Conservation (phyloP, 768 basidiomycete genomes). For the Mycena latifolia region DNA sequence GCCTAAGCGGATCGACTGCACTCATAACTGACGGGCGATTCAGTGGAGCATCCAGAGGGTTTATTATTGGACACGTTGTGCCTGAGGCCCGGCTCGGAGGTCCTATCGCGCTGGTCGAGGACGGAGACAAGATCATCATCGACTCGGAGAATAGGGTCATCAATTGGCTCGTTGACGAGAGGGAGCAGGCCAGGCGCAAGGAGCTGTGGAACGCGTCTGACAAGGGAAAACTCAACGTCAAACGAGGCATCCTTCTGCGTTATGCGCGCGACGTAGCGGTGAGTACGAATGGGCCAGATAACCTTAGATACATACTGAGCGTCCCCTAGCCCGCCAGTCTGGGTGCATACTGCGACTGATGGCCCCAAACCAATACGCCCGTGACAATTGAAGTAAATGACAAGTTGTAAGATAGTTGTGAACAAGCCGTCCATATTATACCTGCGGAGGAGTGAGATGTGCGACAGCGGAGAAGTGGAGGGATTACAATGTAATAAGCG, state of each 20-base stretch:
- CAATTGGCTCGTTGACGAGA: constrained; percentile 79
- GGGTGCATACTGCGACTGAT: constrained; percentile 86
- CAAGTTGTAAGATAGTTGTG: constrained; percentile 27
- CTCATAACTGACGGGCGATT: constrained; percentile 93
- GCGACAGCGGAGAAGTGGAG: background rate
- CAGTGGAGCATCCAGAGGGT: constrained; percentile 78
- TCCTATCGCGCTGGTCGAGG: constrained; percentile 88
- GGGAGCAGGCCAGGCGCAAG: constrained; percentile 70
- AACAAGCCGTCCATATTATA: constrained; percentile 17
- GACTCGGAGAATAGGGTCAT: constrained; percentile 76
- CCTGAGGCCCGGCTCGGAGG: constrained; percentile 82
- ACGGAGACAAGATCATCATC: constrained; percentile 85
- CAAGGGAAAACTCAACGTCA: constrained; percentile 73
- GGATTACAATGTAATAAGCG: background rate
- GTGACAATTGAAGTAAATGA: background rate
- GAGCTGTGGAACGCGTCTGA: constrained; percentile 79
- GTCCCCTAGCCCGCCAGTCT: constrained; percentile 76
- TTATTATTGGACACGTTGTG: constrained; percentile 69
- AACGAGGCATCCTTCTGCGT: constrained; percentile 79
- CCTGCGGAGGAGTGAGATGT: background rate
- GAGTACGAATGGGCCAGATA: constrained; percentile 47
- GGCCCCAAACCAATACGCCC: background rate
- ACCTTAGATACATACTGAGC: constrained; percentile 10
- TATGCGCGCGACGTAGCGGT: constrained; percentile 92
- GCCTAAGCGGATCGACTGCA: constrained; percentile 81